Base-by-base conservation (phyloP, 306 rosid genomes). In the Geum urbanum region DNA sequence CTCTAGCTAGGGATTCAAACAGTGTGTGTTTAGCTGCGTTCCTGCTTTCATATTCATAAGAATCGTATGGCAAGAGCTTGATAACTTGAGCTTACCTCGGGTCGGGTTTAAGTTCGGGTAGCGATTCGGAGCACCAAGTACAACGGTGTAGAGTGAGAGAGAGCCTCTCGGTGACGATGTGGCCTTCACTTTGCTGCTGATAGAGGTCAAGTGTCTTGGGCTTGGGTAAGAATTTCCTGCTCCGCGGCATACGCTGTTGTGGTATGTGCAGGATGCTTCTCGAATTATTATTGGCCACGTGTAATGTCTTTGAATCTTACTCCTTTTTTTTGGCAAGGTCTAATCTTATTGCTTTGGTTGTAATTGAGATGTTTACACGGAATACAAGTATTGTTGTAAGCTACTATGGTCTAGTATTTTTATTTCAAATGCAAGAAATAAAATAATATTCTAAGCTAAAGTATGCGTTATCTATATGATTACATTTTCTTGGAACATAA, bases 31-130 rank as follows among this genome's bases (percentile, higher is more conserved):
- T 22, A 40, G 54, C 35, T 54, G 64, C 64, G 13, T 16, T 19
- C 8, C 39, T 19, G 70, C 62, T 53, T 40, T 18, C 44, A 14
- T 15, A 4, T 7, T 32, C 40, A 32, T 37, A 44, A 32, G 37
- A 48, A 61, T 61, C 4, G 8, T 16, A 4, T 10, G 9, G 37
- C 15, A 61, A n/a, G 32, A 35, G 75, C 22, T 47, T 10, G 49
- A 0, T 9, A 5, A 37, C 14, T 40, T 4, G 39, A 64, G 60
- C 61, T n/a, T 48, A 75, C 74, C 80, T 66, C 6, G 62, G 14
- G 22, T 50, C 43, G 70, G 54, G 55, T 3, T 69, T 60, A 44
- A 73, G 16, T 19, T 67, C 74, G 27, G 48, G 10, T 55, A 54
- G 39, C 27, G 60, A 61, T 27, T 61, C 63, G 52, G 74, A 60